phyloP scores from a whole-genome alignment of 805 yeast genomes.

The Saccharomycopsis schoenii region DNA sequence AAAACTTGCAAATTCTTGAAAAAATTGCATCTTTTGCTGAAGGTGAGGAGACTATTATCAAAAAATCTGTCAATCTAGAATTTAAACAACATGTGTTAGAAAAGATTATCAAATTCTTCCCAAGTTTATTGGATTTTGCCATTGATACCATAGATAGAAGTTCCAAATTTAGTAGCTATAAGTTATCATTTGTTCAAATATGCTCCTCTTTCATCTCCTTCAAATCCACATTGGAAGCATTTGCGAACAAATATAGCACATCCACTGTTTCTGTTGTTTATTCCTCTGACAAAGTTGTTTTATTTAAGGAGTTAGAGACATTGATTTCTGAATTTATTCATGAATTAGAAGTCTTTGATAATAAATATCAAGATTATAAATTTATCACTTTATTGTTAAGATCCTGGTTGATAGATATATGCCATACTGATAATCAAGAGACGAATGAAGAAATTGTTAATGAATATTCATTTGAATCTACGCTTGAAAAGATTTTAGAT shows the following conservation, averaged over 20 bases:
- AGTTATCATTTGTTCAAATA: neutral
- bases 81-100: neutral
- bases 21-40: conserved; percentile 11
- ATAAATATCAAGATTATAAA: conserved; percentile 23
- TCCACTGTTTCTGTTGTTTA: neutral
- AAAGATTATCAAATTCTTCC: conserved; percentile 25
- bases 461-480: conserved; percentile 30
- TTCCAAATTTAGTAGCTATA: neutral
- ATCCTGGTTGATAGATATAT: conserved; percentile 33
- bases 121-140: conserved; percentile 31
- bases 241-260: neutral
- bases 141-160: conserved; percentile 15
- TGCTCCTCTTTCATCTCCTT: neutral
- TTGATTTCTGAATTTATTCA: conserved; percentile 22
- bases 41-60: conserved; percentile 5
- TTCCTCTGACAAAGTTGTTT: neutral
- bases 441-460: conserved; percentile 23
- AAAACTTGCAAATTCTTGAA: conserved; percentile 20
- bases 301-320: conserved; percentile 23
- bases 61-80: neutral
- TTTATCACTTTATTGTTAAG: conserved; percentile 42
- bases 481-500: conserved; percentile 19
- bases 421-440: neutral
- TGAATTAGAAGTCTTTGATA: conserved; percentile 30
- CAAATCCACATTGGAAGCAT: neutral